Percentiles rank a stretch among this genome's conserved stretches.
Conservation (phyloP, 148 eudicot genomes). For the Mesembryanthemum crystallinum region DNA sequence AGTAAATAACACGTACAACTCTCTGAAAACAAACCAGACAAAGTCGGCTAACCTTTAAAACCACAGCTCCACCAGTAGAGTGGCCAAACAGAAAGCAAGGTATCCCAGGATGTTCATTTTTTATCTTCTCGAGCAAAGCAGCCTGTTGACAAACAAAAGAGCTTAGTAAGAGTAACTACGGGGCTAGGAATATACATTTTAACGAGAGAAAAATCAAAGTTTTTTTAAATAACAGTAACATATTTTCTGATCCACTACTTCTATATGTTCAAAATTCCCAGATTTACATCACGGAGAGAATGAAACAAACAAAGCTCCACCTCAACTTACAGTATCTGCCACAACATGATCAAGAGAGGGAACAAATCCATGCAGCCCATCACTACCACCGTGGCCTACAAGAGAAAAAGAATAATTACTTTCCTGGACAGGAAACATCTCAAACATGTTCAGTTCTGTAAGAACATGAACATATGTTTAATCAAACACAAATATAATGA, state of each 20-base stretch:
- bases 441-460: background rate
- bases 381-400: conserved; percentile 96
- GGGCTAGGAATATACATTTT: background rate
- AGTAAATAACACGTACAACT: background rate
- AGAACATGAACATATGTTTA: background rate
- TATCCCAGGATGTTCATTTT: conserved; percentile 59
- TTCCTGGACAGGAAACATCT: background rate
- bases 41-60: conserved; percentile 52
- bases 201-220: background rate
- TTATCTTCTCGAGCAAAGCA: conserved; percentile 69
- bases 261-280: background rate
- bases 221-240: background rate
- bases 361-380: conserved; percentile 93
- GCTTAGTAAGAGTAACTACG: conserved; percentile 9
- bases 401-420: background rate
- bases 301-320: background rate
- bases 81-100: conserved; percentile 95
- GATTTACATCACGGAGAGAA: background rate
- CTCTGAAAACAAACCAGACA: conserved; percentile 1
- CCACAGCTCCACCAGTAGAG: conserved; percentile 93
- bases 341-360: conserved; percentile 93
- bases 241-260: background rate
- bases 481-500: background rate
- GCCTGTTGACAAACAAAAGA: conserved; percentile 36
- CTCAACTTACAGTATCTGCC: conserved; percentile 70